These are phyloP conservation scores for Mikania micrantha DNA, from an alignment of 129 eudicot genomes.

Conservation along the genomic window DNA sequence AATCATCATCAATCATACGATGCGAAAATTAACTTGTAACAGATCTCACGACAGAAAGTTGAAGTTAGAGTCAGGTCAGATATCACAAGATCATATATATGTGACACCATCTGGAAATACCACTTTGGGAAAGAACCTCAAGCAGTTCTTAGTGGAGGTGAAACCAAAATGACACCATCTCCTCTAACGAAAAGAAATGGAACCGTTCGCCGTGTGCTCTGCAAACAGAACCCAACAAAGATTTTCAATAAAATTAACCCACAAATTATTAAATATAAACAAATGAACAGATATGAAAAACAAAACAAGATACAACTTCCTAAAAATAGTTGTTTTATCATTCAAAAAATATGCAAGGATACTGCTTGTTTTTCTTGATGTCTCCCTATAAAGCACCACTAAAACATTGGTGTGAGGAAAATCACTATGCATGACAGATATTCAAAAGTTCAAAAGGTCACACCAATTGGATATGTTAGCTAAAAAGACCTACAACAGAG, in stretches of 20 bases:
- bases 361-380: background rate
- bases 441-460: background rate
- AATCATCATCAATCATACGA: background rate
- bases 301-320: too few relatives aligned
- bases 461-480: too few relatives aligned
- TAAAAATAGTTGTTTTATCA: background rate
- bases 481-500: background rate
- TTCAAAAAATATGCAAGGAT: background rate
- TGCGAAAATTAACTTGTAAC: background rate
- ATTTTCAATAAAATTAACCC: background rate
- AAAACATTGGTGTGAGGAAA: background rate
- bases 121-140: constrained; percentile 21
- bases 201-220: constrained; percentile 85
- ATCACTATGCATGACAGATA: background rate
- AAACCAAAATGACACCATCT: constrained; percentile 94
- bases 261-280: background rate
- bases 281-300: background rate
- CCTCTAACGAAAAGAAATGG: constrained; percentile 95
- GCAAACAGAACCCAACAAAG: constrained; percentile 20
- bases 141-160: constrained; percentile 93
- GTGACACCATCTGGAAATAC: background rate
- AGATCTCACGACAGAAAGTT: background rate
- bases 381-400: background rate
- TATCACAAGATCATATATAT: constrained; percentile 2
- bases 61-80: background rate